Evolutionary conservation across 2,329 filamentous ascomycete genomes (phyloP), one percentile per base, ranked within the genome.

Genomic region (Talaromyces marneffei): DNA sequence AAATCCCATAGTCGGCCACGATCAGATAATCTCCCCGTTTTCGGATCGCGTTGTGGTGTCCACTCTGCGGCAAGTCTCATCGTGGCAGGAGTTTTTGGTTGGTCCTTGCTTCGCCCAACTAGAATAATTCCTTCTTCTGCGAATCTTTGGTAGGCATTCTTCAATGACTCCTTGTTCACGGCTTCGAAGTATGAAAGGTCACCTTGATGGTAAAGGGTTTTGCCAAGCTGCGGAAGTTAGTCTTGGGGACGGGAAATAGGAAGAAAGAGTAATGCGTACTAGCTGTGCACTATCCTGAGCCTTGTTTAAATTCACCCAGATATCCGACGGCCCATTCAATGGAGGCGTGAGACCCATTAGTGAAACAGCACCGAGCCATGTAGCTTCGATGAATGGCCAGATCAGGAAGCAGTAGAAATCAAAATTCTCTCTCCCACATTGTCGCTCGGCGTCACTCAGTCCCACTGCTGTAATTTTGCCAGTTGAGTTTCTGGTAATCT

Each of bases 331-430:
- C 63, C 70, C 70, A 62, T 82, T 77, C 0, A 75, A 70, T 3
- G 91, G 91, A 1, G 92, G 92, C 0, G 90, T 88, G 14, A 97
- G 82, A 48, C 93, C 92, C 79, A 96, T 88, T 0, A 97, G 80
- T 0, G 90, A 91, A 0, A 97, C 88, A 0, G 92, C 89, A 10
- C 91, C 92, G 1, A 99, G 83, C 94, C 94, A 99, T 57, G 85
- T 88, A 0, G 92, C 89, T 75, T 99, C 94, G 66, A 97, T 92
- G 68, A 99, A 99, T 0, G 94, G 94, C 94, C 94, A 99, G 65
- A 99, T 91, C 20, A 99, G 78, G 81, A 97, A 99, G 77, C 93
- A 97, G 77, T 97, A 97, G 75, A 99, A 99, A 72, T 99, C 94
- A 70, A 90, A 99, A 69, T 97, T 97, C 75, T 99, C 94, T 39